Evolutionary conservation across 495 filamentous ascomycete genomes (phyloP).

Genomic region (Trichoderma gamsii): DNA sequence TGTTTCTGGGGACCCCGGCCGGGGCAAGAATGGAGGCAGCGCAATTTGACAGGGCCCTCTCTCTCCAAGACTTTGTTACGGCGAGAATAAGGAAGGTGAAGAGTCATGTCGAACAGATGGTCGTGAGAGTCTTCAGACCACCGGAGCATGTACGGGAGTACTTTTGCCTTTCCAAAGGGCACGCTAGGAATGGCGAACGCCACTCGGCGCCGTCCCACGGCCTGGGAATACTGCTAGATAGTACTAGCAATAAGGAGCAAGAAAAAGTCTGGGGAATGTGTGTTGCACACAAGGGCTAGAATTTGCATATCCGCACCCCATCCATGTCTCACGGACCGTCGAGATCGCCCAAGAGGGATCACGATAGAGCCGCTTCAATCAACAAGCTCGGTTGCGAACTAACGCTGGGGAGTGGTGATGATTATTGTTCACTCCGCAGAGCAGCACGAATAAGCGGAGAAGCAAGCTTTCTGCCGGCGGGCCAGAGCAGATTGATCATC

Average conservation of each 20-base stretch:
- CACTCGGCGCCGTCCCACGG: not conserved
- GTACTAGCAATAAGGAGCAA: not conserved
- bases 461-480: not conserved
- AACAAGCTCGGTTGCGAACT: not conserved
- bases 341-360: not conserved
- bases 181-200: conserved; percentile 5
- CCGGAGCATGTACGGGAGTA: not conserved
- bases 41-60: not conserved
- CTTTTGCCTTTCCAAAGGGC: not conserved
- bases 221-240: too few relatives aligned
- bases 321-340: conserved; percentile 9
- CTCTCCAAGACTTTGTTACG: not conserved
- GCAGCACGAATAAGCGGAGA: not conserved
- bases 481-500: not conserved
- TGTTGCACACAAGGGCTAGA: not conserved
- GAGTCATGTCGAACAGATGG: not conserved
- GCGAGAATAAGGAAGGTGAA: conserved; percentile 9
- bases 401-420: not conserved
- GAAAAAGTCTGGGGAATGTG: conserved; percentile 7
- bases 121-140: not conserved
- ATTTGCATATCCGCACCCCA: conserved; percentile 5
- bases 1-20: conserved; percentile 11
- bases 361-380: not conserved
- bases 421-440: not conserved
- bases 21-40: not conserved